A percentile compares a stretch with the other conserved stretches of the same genome.
phyloP scores from a whole-genome alignment of 495 filamentous ascomycete species.

The Cercophora newfieldiana region DNA sequence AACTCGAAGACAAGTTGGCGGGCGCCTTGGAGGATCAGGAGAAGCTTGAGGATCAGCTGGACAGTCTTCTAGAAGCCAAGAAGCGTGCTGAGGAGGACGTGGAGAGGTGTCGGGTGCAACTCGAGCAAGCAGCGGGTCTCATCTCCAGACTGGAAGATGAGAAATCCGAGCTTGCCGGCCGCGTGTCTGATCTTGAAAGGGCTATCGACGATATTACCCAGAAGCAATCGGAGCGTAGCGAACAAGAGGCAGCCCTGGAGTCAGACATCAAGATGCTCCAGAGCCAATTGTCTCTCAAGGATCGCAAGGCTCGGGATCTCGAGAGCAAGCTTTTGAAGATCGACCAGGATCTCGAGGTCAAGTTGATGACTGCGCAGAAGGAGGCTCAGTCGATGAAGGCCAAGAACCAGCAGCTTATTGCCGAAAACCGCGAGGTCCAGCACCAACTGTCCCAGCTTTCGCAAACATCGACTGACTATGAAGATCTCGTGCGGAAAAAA shows the following conservation, averaged over 20 bases:
- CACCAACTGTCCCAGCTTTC: slow-evolving; percentile 86
- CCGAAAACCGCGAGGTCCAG: slow-evolving; percentile 81
- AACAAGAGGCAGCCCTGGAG: slow-evolving; percentile 68
- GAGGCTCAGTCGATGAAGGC: slow-evolving; percentile 70
- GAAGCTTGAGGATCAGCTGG: slow-evolving; percentile 86
- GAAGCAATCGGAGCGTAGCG: slow-evolving; percentile 65
- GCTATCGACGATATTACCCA: slow-evolving; percentile 67
- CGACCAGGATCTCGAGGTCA: slow-evolving; percentile 89
- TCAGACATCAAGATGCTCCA: slow-evolving; percentile 89
- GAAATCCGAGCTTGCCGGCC: slow-evolving; percentile 70
- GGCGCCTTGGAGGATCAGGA: slow-evolving; percentile 96
- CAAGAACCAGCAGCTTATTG: slow-evolving; percentile 71
- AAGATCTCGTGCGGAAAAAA: slow-evolving; percentile 87
- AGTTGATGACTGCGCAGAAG: slow-evolving; percentile 77
- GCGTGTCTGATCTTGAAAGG: slow-evolving; percentile 64
- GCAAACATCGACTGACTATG: slow-evolving; percentile 88
- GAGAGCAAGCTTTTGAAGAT: slow-evolving; percentile 80
- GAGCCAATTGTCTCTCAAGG: slow-evolving; percentile 86
- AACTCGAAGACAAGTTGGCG: slow-evolving; percentile 86
- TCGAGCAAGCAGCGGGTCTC: slow-evolving; percentile 88
- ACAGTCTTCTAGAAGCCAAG: slow-evolving; percentile 84
- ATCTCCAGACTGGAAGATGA: slow-evolving; percentile 82
- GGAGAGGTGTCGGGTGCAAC: slow-evolving; percentile 71
- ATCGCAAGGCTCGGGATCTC: slow-evolving; percentile 84
- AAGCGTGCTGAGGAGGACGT: slow-evolving; percentile 85